These are phyloP conservation scores for Aspergillus fijiensis DNA, from an alignment of 2,329 filamentous ascomycete species.

Conservation along the genomic window DNA sequence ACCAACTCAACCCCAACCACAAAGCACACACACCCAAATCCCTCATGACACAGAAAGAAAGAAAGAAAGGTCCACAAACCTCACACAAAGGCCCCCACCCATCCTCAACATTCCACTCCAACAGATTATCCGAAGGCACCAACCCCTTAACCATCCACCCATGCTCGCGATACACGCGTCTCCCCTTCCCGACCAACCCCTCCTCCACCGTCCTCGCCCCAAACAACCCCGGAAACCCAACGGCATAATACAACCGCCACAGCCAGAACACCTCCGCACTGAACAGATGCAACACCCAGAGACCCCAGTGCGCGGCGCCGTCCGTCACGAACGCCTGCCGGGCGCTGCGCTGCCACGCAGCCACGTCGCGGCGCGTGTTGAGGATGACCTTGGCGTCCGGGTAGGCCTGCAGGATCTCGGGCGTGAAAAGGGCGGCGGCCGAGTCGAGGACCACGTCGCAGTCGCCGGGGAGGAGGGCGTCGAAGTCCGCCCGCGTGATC, in stretches of 20 bases:
- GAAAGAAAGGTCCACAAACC: background rate
- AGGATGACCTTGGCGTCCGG: conserved; percentile 29
- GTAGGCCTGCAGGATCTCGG: conserved; percentile 37
- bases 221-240: conserved; percentile 20
- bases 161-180: conserved; percentile 14
- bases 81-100: conserved; percentile 30
- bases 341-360: conserved; percentile 19
- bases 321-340: conserved; percentile 19
- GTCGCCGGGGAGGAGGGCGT: conserved; percentile 29
- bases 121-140: conserved; percentile 17
- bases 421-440: conserved; percentile 32
- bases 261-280: conserved; percentile 22
- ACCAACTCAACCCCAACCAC: background rate
- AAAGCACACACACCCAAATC: too few species aligned
- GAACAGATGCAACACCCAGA: conserved; percentile 18
- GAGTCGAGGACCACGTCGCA: conserved; percentile 34
- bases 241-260: conserved; percentile 16
- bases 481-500: conserved; percentile 26
- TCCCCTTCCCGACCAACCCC: conserved; percentile 8
- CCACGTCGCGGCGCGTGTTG: conserved; percentile 16
- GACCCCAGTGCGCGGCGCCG: conserved; percentile 14
- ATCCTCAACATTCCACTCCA: conserved; percentile 31
- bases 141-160: conserved; percentile 17
- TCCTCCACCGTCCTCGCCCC: conserved; percentile 3
- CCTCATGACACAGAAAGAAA: too few species aligned